Percentiles rank a stretch among this genome's conserved stretches.
Evolutionary conservation across 2,329 filamentous ascomycete genomes (phyloP).

Genomic region (Curvularia hawaiiensis): DNA sequence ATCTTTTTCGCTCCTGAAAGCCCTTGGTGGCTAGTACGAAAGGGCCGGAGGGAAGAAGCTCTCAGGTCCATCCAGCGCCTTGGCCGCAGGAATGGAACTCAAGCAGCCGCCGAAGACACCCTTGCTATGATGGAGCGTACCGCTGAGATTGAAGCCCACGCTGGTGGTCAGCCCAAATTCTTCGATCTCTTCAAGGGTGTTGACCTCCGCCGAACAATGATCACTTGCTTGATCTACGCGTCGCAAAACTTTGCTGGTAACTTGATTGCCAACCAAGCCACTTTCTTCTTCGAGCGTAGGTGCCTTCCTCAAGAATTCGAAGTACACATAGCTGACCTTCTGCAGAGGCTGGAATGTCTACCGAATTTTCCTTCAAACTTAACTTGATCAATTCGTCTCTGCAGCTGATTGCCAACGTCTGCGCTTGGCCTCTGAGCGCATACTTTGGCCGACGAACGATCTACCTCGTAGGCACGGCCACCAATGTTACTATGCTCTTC

Average conservation of each 20-base stretch:
- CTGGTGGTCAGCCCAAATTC: constrained; percentile 52
- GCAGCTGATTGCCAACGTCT: constrained; percentile 64
- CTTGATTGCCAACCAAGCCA: constrained; percentile 65
- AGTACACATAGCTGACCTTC: constrained; percentile 21
- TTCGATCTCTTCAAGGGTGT: constrained; percentile 61
- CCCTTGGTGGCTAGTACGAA: constrained; percentile 49
- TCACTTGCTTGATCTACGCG: constrained; percentile 62
- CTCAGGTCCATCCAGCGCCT: constrained; percentile 57
- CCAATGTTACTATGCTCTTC: constrained; percentile 60
- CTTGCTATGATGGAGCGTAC: constrained; percentile 65
- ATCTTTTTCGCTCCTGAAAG: constrained; percentile 52
- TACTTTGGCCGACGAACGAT: constrained; percentile 67
- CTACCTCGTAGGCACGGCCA: constrained; percentile 63
- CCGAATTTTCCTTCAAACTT: constrained; percentile 63
- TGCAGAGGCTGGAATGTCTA: constrained; percentile 63
- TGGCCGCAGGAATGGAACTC: constrained; percentile 49
- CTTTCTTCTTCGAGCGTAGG: constrained; percentile 64
- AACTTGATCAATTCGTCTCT: constrained; percentile 69
- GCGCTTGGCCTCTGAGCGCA: constrained; percentile 69
- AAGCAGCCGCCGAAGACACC: constrained; percentile 48
- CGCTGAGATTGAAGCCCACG: constrained; percentile 57
- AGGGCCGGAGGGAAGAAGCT: constrained; percentile 48
- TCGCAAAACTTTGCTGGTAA: constrained; percentile 66
- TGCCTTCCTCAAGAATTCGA: constrained; percentile 24
- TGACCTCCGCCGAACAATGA: constrained; percentile 59